These are phyloP conservation scores for Myotisia sp. DNA, from an alignment of 2,329 filamentous ascomycete species.

Conservation along the genomic window DNA sequence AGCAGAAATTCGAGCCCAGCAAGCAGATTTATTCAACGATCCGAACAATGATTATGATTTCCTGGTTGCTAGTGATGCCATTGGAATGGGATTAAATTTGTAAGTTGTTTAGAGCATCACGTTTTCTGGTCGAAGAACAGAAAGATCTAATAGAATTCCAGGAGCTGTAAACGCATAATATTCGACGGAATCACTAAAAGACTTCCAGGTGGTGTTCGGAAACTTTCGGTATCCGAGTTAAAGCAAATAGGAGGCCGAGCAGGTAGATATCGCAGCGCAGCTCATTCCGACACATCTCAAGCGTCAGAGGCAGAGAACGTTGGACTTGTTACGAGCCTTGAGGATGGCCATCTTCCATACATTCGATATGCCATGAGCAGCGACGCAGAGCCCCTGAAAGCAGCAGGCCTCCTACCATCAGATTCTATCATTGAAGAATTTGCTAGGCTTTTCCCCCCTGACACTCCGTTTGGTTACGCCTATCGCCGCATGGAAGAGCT, in stretches of 20 bases:
- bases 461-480: conserved; percentile 72
- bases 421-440: conserved; percentile 58
- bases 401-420: conserved; percentile 63
- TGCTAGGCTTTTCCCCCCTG: conserved; percentile 63
- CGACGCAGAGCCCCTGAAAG: conserved; percentile 51
- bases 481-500: conserved; percentile 61
- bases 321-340: conserved; percentile 68
- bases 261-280: conserved; percentile 66
- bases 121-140: no score
- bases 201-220: conserved; percentile 43
- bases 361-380: conserved; percentile 49
- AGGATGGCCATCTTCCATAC: conserved; percentile 50
- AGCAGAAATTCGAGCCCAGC: conserved; percentile 80
- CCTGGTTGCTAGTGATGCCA: conserved; percentile 84
- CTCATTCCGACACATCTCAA: conserved; percentile 26
- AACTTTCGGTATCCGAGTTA: conserved; percentile 59
- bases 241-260: conserved; percentile 93
- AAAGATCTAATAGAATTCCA: conserved; percentile 18
- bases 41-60: conserved; percentile 91
- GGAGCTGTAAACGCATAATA: conserved; percentile 71
- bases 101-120: conserved; percentile 41
- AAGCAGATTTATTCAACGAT: conserved; percentile 88
- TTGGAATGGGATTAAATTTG: conserved; percentile 93
- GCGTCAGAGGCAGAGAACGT: conserved; percentile 27
- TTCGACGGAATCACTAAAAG: conserved; percentile 68